A percentile compares a stretch with the other conserved stretches of the same genome.
Conservation (phyloP, 371 early-diverging fungal species). For the Mycotypha africana region DNA sequence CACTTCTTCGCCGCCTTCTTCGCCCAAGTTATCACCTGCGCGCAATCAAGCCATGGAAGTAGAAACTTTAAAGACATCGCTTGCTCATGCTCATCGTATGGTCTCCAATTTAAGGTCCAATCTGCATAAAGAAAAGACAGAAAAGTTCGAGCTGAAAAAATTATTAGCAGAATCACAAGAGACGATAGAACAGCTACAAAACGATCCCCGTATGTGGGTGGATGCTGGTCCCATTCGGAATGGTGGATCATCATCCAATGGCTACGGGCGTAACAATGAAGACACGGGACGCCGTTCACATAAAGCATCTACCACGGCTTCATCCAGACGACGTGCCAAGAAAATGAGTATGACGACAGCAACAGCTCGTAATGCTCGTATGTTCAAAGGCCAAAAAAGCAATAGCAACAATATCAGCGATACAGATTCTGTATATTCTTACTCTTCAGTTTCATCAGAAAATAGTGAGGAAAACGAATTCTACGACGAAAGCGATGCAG, state of each 20-base stretch:
- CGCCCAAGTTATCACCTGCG: constrained; percentile 19
- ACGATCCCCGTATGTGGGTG: constrained; percentile 48
- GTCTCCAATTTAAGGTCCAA: constrained; percentile 38
- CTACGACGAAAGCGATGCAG: constrained; percentile 12
- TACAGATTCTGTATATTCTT: constrained; percentile 13
- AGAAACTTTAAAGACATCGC: constrained; percentile 38
- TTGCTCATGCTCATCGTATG: constrained; percentile 47
- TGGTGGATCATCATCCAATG: constrained; percentile 1
- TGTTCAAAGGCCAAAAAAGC: too few species aligned
- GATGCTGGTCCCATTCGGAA: constrained; percentile 18
- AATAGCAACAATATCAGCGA: constrained; percentile 3
- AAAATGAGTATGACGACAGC: too few species aligned
- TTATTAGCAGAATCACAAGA: constrained; percentile 59
- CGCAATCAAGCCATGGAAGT: constrained; percentile 37
- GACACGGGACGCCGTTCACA: constrained; percentile 6
- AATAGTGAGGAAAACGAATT: constrained; percentile 23
- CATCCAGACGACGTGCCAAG: too few species aligned
- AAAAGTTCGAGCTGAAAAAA: constrained; percentile 60
- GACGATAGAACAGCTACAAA: constrained; percentile 52
- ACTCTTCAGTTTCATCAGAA: constrained; percentile 26
- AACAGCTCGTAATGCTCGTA: too few species aligned
- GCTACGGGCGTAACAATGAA: too few species aligned
- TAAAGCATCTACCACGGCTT: constrained; percentile 8
- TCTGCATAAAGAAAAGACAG: constrained; percentile 44
- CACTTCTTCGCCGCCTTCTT: constrained; percentile 13